These are phyloP conservation scores for Russula sp. DNA, from an alignment of 768 basidiomycete species.

Conservation along the genomic window DNA sequence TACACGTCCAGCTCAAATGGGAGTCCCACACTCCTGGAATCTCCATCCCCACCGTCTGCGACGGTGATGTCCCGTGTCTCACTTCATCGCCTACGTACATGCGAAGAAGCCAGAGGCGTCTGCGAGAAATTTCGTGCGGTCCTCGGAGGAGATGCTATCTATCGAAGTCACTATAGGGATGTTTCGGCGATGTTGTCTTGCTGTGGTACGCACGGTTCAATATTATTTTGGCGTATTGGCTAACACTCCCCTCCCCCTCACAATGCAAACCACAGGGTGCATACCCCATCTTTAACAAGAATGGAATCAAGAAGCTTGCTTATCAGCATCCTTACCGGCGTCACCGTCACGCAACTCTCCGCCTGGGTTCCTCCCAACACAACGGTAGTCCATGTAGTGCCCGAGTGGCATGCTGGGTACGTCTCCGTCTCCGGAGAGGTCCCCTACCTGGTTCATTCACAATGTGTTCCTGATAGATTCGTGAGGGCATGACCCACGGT, in stretches of 20 bases:
- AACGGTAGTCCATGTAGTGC: slow-evolving; percentile 93
- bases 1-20: slow-evolving; percentile 52
- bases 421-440: slow-evolving; percentile 27
- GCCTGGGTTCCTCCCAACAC: slow-evolving; percentile 72
- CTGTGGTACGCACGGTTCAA: slow-evolving; percentile 61
- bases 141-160: slow-evolving; percentile 49
- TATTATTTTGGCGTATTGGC: background rate
- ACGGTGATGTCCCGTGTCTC: slow-evolving; percentile 59
- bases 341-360: slow-evolving; percentile 78
- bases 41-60: slow-evolving; percentile 53
- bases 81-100: slow-evolving; percentile 87
- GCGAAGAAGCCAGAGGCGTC: slow-evolving; percentile 67
- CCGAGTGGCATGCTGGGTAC: slow-evolving; percentile 97
- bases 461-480: no score
- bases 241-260: background rate
- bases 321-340: slow-evolving; percentile 96
- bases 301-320: slow-evolving; percentile 88
- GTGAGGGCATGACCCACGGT: slow-evolving; percentile 94
- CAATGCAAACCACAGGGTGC: slow-evolving; percentile 90
- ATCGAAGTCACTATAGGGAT: slow-evolving; percentile 76
- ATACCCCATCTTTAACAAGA: slow-evolving; percentile 65
- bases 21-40: slow-evolving; percentile 71
- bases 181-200: slow-evolving; percentile 80
- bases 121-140: slow-evolving; percentile 60
- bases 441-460: no score